phyloP scores from a whole-genome alignment of 208 protist genomes.

The Ichthyophonus hoferi region DNA sequence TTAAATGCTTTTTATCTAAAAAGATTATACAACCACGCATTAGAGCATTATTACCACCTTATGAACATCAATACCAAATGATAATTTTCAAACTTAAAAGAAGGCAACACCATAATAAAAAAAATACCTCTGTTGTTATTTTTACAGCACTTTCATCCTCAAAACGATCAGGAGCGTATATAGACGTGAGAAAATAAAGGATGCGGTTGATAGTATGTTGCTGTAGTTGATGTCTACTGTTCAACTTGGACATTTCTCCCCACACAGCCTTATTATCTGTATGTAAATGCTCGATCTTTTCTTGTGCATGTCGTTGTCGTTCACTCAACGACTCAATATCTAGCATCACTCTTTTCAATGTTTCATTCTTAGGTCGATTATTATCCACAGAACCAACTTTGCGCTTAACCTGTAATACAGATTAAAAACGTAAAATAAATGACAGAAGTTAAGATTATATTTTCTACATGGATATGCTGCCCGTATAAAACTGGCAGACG shows the following conservation, averaged over 20 bases:
- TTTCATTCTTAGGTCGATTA: neutral
- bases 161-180: constrained; percentile 1
- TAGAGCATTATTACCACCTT: too few relatives aligned
- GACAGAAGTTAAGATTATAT: too few relatives aligned
- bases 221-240: neutral
- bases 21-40: too few relatives aligned
- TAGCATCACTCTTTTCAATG: neutral
- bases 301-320: neutral
- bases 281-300: neutral
- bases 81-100: too few relatives aligned
- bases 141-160: neutral
- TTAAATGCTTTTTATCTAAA: too few relatives aligned
- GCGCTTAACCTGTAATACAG: neutral
- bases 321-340: neutral
- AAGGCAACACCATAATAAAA: too few relatives aligned
- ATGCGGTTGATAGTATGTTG: constrained; percentile 10
- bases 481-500: too few relatives aligned
- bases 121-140: too few relatives aligned
- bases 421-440: too few relatives aligned
- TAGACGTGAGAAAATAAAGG: neutral
- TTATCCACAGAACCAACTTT: neutral
- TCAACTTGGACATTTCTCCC: constrained; percentile 4
- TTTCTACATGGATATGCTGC: too few relatives aligned
- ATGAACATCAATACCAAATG: too few relatives aligned
- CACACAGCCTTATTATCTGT: neutral